Evolutionary conservation across 192 early-diverging fungal species (phyloP), one percentile per base, ranked within the genome.

Genomic region (Umbelopsis ramanniana): DNA sequence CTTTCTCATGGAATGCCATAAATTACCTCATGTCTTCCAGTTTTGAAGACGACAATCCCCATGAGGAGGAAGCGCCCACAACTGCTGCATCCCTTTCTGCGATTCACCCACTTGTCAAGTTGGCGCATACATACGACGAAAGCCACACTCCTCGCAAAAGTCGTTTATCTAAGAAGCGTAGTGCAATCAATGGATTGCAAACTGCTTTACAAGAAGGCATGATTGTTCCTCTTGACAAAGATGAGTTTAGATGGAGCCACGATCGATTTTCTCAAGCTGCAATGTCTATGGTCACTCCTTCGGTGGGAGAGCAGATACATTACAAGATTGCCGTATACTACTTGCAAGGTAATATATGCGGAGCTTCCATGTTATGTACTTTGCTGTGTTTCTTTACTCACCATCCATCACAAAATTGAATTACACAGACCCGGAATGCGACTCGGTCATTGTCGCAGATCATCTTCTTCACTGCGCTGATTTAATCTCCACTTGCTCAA

Each of bases 191-290:
- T 40, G 77, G 77, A 19, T 46, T 78, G 19, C 72, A 78, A 66
- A 72, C 72, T 15, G 77, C 72, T 3, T 26, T 78, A 15, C 71
- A 74, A 68, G 77, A 78, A 52, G 77, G 77, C 0, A 71, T 73
- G 14, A 74, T 78, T 40, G 19, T 78, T 33, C 77, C 77, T 0
- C 24, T 78, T 2, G 77, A 78, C 50, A 71, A 50, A 19, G 77
- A 78, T 48, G 70, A 70, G 19, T 78, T 78, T 35, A 78, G 73
- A 47, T 78, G 72, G 69, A 70, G 68, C 14, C 77, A 78, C 57
- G 77, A 78, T 48, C 67, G 72, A 46, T 78, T 71, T 22, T 78
- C 77, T 24, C 77, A 73, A 52, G 77, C 77, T 8, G 77, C 77
- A 6, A 78, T 78, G 77, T 57, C 66, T 21, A 35, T 78, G 10